A percentile compares a stretch with the other conserved stretches of the same genome.
Conservation (phyloP, 306 rosid species). For the Quercus berberidifolia region DNA sequence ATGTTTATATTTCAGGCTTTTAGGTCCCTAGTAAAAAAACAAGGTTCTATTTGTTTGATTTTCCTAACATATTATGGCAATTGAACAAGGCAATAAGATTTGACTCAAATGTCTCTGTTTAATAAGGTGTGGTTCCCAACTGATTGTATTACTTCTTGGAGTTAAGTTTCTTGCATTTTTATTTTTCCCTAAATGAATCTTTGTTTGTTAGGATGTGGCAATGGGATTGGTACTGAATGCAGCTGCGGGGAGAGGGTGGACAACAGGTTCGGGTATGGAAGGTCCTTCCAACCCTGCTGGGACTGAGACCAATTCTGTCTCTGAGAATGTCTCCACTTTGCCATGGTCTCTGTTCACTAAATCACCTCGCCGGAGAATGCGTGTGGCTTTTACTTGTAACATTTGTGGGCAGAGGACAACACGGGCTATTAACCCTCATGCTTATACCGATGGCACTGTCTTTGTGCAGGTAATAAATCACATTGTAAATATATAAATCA, state of each 20-base stretch:
- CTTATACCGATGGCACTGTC: constrained; percentile 96
- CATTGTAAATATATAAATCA: background rate
- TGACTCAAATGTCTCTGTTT: too few relatives aligned
- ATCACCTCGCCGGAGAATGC: constrained; percentile 93
- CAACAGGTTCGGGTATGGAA: constrained; percentile 98
- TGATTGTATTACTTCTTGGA: too few relatives aligned
- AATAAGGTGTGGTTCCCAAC: too few relatives aligned
- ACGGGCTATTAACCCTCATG: constrained; percentile 93
- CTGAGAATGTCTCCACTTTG: constrained; percentile 74
- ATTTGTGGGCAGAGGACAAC: constrained; percentile 96
- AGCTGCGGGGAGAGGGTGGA: constrained; percentile 93
- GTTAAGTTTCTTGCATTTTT: background rate
- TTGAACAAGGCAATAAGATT: too few relatives aligned
- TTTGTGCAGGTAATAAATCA: constrained; percentile 74
- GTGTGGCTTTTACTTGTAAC: constrained; percentile 89
- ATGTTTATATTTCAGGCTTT: too few relatives aligned
- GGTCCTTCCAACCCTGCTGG: constrained; percentile 87
- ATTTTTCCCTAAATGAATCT: background rate
- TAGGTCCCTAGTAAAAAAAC: too few relatives aligned
- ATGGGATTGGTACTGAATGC: constrained; percentile 96
- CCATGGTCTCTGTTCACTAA: constrained; percentile 98
- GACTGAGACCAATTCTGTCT: constrained; percentile 37
- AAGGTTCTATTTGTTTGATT: too few relatives aligned
- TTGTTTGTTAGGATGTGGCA: constrained; percentile 66
- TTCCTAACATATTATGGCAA: too few relatives aligned